Evolutionary conservation across 768 basidiomycete species (phyloP), one percentile per base, ranked within the genome.

Genomic region (Mycena rebaudengoi): DNA sequence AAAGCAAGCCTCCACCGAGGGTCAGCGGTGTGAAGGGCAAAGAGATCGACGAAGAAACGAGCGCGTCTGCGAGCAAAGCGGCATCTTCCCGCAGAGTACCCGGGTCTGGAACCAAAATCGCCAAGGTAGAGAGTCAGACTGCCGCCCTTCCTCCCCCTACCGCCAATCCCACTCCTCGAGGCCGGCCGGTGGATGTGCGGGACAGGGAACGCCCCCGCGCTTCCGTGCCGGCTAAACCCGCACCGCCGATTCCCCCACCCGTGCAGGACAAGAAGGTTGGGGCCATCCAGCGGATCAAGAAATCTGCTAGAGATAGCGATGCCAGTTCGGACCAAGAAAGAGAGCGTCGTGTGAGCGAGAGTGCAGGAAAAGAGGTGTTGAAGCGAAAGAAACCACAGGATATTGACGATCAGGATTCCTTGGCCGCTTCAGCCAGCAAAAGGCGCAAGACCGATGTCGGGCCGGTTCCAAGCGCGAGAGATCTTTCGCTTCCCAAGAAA

Each of bases 71-170:
- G 32, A 39, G 11, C 18, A 56, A 35, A 26, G 39, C 56, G n/a
- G 25, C 45, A 29, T 18, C 67, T n/a, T 21, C 65, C 16, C 62
- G 58, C 26, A 75, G 80, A 33, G 54, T 73, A 6, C 85, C 85
- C 23, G 85, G 85, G 0, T 86, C 85, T 4, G 85, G 85, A 5
- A 84, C 78, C 71, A 79, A 78, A 58, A 75, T 73, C 13, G 78
- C 80, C 53, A 79, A 76, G 60, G 64, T 70, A 30, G 60, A 67
- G 26, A 64, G 16, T 23, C 57, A 50, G 10, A 26, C 41, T 26
- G 37, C 53, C 30, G 18, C 57, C 16, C 37, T 57, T 41, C 28
- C 56, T 13, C 12, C 29, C 44, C 39, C 65, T 33, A 23, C 52
- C n/a, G 69, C 80, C 41, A 55, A 68, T 10, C 48, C 69, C 7